These are phyloP conservation scores for Stevia rebaudiana DNA, from an alignment of 140 eudicot species.

Conservation along the genomic window DNA sequence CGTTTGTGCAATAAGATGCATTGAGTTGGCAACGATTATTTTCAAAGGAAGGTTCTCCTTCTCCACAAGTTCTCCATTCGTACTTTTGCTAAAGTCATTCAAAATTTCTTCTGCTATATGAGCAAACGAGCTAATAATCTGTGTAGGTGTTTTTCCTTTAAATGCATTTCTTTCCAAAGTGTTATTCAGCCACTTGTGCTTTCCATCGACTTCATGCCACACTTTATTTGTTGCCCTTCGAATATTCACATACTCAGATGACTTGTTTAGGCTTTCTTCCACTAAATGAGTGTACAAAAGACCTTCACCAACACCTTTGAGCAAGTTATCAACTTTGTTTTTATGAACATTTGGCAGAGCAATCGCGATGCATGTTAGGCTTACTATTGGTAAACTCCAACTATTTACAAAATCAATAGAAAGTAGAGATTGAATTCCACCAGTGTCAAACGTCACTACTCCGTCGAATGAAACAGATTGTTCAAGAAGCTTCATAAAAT, in stretches of 20 bases:
- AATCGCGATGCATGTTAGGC: constrained; percentile 20
- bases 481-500: constrained; percentile 11
- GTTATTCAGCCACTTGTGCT: constrained; percentile 19
- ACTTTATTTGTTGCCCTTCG: constrained; percentile 1
- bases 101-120: constrained; percentile 11
- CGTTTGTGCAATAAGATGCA: constrained; percentile 24
- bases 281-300: background rate
- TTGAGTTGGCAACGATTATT: constrained; percentile 22
- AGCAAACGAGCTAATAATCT: constrained; percentile 16
- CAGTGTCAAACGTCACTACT: constrained; percentile 17
- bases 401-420: constrained; percentile 5
- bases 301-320: constrained; percentile 21
- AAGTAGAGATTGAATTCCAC: constrained; percentile 11
- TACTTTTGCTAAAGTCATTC: background rate
- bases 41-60: too few species aligned
- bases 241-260: background rate
- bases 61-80: background rate
- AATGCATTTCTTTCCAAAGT: constrained; percentile 9
- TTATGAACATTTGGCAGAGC: constrained; percentile 15
- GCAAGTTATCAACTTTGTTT: background rate
- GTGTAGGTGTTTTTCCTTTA: constrained; percentile 16
- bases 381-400: constrained; percentile 30
- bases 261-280: constrained; percentile 18
- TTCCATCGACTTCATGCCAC: constrained; percentile 25
- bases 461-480: constrained; percentile 26